Base-by-base conservation (phyloP, 208 protist species). In the Wallacemonas sp. region DNA sequence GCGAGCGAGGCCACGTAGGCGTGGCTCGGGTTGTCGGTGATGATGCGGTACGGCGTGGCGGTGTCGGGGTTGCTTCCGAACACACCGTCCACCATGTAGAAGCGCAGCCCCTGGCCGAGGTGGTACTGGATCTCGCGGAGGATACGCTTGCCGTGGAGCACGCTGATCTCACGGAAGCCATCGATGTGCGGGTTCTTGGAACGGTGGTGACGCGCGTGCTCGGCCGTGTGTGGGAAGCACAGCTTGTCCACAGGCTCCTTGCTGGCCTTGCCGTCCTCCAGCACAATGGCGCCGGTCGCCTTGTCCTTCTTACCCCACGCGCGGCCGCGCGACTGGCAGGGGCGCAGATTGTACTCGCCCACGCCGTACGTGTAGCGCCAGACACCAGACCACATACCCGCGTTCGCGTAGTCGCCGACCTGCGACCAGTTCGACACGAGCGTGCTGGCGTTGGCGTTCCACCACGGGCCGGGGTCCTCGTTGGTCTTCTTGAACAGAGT, bases 281-380 rank as follows among this genome's bases (percentile, higher is more conserved):
- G 77, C 41, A 47, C n/a, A 1, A 95, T 8, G 2, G 85, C 85
- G 21, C 87, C 83, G 17, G 56, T 83, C 49, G 88, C 81, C 26
- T 71, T 61, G 38, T 83, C 81, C 62, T 79, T 83, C 23, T 70
- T 46, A 23, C 87, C 90, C 85, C 87, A 95, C 39, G 90, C 81
- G 21, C 87, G 79, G 48, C 85, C 87, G 14, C 87, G 81, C 0
- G 81, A 61, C 62, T 92, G 78, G 70, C 81, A 83, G 0, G 90
- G 90, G n/a, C 90, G 81, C 63, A 95, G 47, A 65, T 95, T 95
- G 76, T 93, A 92, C 77, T 92, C 83, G 16, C 90, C 90, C 23
- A 88, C 78, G 43, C 90, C 90, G 70, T 95, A 93, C 30, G 90
- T 95, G 72, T 90, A 93, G 52, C 90, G 87, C 85, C 87, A 93